These are phyloP conservation scores for Aphanomyces astaci DNA, from an alignment of 352 stramenopile genomes.

Conservation along the genomic window DNA sequence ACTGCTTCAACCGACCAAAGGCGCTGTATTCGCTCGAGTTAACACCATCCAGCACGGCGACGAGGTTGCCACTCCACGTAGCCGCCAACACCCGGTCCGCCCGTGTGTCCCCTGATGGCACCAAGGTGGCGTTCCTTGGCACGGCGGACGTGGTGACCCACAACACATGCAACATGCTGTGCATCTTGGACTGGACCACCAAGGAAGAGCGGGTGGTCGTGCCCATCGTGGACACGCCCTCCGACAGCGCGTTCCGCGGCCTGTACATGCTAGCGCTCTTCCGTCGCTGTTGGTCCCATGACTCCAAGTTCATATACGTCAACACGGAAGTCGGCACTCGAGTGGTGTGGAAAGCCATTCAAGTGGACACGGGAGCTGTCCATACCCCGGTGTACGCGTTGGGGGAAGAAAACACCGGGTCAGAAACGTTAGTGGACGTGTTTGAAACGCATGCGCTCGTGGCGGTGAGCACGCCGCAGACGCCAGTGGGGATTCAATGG, in stretches of 20 bases:
- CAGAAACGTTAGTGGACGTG: conserved; percentile 50
- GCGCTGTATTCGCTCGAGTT: conserved; percentile 49
- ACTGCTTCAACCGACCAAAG: conserved; percentile 79
- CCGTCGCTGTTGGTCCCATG: conserved; percentile 41
- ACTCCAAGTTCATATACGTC: conserved; percentile 54
- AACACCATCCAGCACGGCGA: conserved; percentile 22
- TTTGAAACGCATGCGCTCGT: conserved; percentile 39
- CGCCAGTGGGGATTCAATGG: conserved; percentile 47
- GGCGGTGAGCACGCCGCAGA: conserved; percentile 45
- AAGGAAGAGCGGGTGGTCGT: conserved; percentile 55
- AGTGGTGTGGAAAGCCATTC: conserved; percentile 58
- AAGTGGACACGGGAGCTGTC: conserved; percentile 42
- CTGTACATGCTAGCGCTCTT: conserved; percentile 49
- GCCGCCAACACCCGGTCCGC: conserved; percentile 36
- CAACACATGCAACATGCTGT: conserved; percentile 64
- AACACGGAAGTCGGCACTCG: conserved; percentile 61
- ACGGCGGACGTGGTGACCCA: conserved; percentile 63
- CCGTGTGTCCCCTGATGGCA: conserved; percentile 60
- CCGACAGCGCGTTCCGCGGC: conserved; percentile 55
- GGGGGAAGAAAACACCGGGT: conserved; percentile 25
- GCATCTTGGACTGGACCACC: conserved; percentile 49
- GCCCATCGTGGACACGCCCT: conserved; percentile 50
- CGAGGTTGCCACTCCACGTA: not conserved
- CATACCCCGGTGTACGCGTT: conserved; percentile 48
- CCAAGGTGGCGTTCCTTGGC: conserved; percentile 55